Evolutionary conservation across 1,284 basidiomycete species (phyloP).

Genomic region (Leccinum cinnamomeum): DNA sequence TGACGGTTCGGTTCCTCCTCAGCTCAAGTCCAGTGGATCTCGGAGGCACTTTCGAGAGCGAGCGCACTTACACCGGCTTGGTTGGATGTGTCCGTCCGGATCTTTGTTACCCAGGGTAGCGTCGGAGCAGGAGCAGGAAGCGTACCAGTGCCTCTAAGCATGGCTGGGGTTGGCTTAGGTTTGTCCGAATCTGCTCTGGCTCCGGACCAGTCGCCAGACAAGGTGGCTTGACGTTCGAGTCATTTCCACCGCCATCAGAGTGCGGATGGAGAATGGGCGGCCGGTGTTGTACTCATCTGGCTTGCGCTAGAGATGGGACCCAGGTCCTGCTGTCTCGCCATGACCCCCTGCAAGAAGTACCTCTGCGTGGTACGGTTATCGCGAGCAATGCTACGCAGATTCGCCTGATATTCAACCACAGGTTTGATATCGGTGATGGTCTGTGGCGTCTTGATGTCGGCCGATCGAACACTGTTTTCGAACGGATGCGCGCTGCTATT

Average conservation of each 20-base stretch:
- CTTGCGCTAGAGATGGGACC: conserved; percentile 53
- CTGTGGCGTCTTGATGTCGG: conserved; percentile 78
- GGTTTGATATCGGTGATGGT: conserved; percentile 46
- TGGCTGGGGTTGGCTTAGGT: neutral
- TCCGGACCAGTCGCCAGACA: conserved; percentile 13
- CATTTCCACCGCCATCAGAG: conserved; percentile 8
- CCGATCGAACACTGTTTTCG: conserved; percentile 62
- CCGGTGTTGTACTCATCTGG: conserved; percentile 18
- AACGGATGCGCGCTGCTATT: conserved; percentile 73
- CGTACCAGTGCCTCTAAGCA: conserved; percentile 1
- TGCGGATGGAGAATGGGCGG: conserved; percentile 23
- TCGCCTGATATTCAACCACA: conserved; percentile 55
- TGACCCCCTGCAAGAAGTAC: conserved; percentile 56
- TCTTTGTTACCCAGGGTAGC: conserved; percentile 34
- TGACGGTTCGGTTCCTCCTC: neutral
- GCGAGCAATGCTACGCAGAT: conserved; percentile 49
- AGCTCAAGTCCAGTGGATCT: conserved; percentile 38
- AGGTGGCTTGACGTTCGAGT: conserved; percentile 12
- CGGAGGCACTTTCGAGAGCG: conserved; percentile 21
- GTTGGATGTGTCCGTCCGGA: conserved; percentile 34
- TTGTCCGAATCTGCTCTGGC: conserved; percentile 2
- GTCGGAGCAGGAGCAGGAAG: neutral
- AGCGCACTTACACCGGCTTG: conserved; percentile 23
- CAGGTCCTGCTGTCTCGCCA: conserved; percentile 62
- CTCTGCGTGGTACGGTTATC: conserved; percentile 59